Percentiles rank a stretch among this genome's conserved stretches.
Conservation (phyloP, 1,284 basidiomycete genomes). For the Ceratobasidium sp. region DNA sequence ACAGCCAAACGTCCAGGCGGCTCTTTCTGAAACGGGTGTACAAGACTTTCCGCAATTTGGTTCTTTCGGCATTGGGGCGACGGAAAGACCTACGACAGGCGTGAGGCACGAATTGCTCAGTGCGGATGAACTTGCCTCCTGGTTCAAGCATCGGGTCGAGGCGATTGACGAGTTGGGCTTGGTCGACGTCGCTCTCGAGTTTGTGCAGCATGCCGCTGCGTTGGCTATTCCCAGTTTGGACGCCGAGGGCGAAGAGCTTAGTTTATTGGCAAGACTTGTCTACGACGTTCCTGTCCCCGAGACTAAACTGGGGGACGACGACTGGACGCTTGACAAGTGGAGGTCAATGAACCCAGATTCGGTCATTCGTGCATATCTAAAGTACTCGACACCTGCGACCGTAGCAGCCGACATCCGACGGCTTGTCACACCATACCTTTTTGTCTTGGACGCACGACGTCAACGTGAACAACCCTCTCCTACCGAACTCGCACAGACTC, state of each 20-base stretch:
- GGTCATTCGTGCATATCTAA: constrained; percentile 77
- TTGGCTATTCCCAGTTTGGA: constrained; percentile 81
- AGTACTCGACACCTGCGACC: constrained; percentile 67
- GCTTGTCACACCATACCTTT: constrained; percentile 89
- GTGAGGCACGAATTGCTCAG: constrained; percentile 40
- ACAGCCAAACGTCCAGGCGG: constrained; percentile 53
- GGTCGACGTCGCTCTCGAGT: constrained; percentile 76
- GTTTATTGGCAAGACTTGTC: constrained; percentile 80
- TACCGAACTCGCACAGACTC: constrained; percentile 58
- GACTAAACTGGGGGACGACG: constrained; percentile 50
- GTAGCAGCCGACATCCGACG: constrained; percentile 74
- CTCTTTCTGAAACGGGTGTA: constrained; percentile 49
- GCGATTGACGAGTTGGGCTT: constrained; percentile 71
- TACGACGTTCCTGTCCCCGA: constrained; percentile 72
- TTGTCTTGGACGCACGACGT: constrained; percentile 83
- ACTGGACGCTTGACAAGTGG: constrained; percentile 80
- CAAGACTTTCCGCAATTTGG: constrained; percentile 36
- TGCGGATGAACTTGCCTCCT: constrained; percentile 61
- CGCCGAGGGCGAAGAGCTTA: constrained; percentile 87
- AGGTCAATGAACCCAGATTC: constrained; percentile 66
- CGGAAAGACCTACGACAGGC: constrained; percentile 16
- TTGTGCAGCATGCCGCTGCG: constrained; percentile 85
- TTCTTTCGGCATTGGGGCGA: constrained; percentile 4
- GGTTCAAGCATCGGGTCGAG: constrained; percentile 76
- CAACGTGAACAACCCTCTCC: constrained; percentile 79